Evolutionary conservation across 768 basidiomycete genomes (phyloP).

Genomic region (Boletus reticulatus): DNA sequence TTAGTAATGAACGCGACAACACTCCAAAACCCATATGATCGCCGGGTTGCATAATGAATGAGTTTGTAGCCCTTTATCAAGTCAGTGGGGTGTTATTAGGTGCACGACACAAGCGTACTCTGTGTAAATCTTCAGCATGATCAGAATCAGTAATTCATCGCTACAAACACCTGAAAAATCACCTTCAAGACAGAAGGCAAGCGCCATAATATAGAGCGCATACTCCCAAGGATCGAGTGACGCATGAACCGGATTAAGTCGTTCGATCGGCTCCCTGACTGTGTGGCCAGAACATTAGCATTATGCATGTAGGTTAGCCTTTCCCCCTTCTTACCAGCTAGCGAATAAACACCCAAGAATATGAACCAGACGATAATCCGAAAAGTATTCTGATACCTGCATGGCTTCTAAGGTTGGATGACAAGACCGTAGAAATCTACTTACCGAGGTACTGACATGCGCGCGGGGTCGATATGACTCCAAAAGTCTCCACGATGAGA

Average conservation of each 20-base stretch:
- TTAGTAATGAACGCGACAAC: constrained; percentile 71
- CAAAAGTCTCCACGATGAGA: constrained; percentile 54
- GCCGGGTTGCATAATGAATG: constrained; percentile 72
- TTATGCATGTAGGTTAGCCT: background rate
- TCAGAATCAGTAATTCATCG: constrained; percentile 39
- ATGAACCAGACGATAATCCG: constrained; percentile 75
- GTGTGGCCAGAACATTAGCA: background rate
- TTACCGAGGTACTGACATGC: constrained; percentile 78
- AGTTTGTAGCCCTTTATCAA: constrained; percentile 60
- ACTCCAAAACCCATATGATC: constrained; percentile 83
- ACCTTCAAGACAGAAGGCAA: constrained; percentile 84
- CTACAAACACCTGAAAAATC: constrained; percentile 10
- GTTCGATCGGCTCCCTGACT: constrained; percentile 80
- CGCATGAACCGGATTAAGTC: constrained; percentile 50
- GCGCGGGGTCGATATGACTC: constrained; percentile 71
- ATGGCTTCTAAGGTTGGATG: background rate
- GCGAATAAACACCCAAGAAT: constrained; percentile 78
- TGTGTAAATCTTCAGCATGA: constrained; percentile 20
- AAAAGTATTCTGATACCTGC: constrained; percentile 82
- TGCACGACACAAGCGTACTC: constrained; percentile 12
- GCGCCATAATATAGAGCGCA: constrained; percentile 71
- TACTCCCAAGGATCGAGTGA: constrained; percentile 81
- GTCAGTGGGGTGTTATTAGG: background rate
- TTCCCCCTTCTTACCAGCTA: constrained; percentile 58
- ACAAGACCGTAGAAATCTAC: background rate